Evolutionary conservation across 139 green algal species (phyloP).

Genomic region (Zygnema circumcarinatum): DNA sequence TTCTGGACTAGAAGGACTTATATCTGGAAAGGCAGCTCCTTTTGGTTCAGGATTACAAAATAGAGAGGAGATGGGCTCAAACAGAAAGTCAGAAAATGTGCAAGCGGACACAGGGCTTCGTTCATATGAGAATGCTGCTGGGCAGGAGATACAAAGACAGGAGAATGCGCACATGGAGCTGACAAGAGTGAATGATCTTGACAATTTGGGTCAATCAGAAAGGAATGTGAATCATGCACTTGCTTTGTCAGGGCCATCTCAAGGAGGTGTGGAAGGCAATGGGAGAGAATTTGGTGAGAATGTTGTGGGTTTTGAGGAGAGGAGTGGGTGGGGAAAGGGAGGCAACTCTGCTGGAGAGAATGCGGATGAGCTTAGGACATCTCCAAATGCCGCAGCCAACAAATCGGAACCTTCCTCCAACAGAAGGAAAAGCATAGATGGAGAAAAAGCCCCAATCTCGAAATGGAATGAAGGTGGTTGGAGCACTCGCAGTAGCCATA

Average conservation of each 20-base stretch:
- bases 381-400: not conserved
- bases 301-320: not conserved
- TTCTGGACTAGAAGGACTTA: not conserved
- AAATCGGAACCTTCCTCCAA: not conserved
- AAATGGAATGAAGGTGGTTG: not conserved
- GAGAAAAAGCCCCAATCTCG: not conserved
- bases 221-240: not conserved
- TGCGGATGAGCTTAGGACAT: not conserved
- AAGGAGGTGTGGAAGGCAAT: not conserved
- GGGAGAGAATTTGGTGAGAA: not conserved
- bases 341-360: not conserved
- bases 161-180: not conserved
- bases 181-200: not conserved
- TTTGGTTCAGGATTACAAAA: not conserved
- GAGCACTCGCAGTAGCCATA: not conserved
- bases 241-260: not conserved
- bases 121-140: not conserved
- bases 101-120: no score
- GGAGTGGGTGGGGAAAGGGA: not conserved
- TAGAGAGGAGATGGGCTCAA: not conserved
- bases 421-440: not conserved
- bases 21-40: not conserved
- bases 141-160: not conserved
- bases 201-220: not conserved
- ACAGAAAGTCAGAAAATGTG: not conserved